Evolutionary conservation across 1,284 basidiomycete genomes (phyloP), one percentile per base, ranked within the genome.

Genomic region (Tylopilus orsonianus): DNA sequence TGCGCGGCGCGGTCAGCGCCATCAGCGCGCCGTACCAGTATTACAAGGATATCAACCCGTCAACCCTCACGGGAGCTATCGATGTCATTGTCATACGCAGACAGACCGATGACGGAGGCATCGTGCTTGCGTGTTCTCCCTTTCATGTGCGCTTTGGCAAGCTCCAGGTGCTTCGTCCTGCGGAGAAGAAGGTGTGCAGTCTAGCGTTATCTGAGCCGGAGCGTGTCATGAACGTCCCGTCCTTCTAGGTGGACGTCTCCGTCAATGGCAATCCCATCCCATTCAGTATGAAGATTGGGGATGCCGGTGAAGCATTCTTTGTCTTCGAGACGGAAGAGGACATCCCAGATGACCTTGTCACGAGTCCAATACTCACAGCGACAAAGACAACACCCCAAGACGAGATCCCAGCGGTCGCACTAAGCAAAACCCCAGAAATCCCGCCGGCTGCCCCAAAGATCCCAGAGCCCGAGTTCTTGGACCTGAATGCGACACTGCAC

Each of bases 141-240:
- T 99, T 99, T 64, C 97, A 99, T 70, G 95, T 99, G 35, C 79
- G 97, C 49, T 99, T 99, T 68, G 97, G 97, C 48, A 99, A 99
- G 78, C 88, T 95, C 76, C 94, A 96, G 68, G 94, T 99, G 2
- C 78, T 99, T 9, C 76, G 94, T 46, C 95, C 97, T 19, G 87
- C 83, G 29, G 97, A 99, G 73, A 96, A 97, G 75, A 93, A 93
- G 77, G 91, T 88, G 61, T 53, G 62, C 58, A 19, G 1, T 5
- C 14, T 6, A 33, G 26, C 37, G 27, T 40, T 9, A 26, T 41
- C 33, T 19, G 29, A 3, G 5, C 22, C n/a, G 19, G 29, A n/a
- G 14, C 47, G n/a, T 20, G 13, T 43, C 16, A 0, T 43, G 12
- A 33, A 22, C 3, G 5, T 8, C 3, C 16, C 12, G 13, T 32